A percentile compares a stretch with the other conserved stretches of the same genome.
phyloP scores from a whole-genome alignment of 2,329 filamentous ascomycete species.

The Dissoconium aciculare region DNA sequence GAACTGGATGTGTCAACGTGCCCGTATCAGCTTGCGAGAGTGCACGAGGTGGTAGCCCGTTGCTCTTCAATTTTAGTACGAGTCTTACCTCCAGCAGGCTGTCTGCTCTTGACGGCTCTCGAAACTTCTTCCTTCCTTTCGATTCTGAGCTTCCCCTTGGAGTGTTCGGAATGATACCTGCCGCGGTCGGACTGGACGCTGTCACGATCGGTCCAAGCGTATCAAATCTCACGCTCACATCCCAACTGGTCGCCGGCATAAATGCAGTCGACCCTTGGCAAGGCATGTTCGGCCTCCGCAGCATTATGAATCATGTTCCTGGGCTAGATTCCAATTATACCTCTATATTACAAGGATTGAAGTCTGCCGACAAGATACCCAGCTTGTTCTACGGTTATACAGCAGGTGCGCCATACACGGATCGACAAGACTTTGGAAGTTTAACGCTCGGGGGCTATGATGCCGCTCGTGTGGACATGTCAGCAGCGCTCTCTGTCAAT shows the following conservation, averaged over 20 bases:
- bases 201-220: no score
- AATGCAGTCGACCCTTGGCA: slow-evolving; percentile 4
- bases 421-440: slow-evolving; percentile 25
- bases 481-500: not conserved
- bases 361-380: slow-evolving; percentile 45
- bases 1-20: not conserved
- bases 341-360: slow-evolving; percentile 29
- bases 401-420: slow-evolving; percentile 52
- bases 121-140: slow-evolving; percentile 22
- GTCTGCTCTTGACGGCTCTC: slow-evolving; percentile 21
- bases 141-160: slow-evolving; percentile 37
- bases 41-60: not conserved
- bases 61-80: not conserved
- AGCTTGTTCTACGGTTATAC: slow-evolving; percentile 62
- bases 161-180: no score
- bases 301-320: slow-evolving; percentile 17
- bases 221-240: slow-evolving; percentile 2
- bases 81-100: slow-evolving; percentile 3
- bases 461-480: not conserved
- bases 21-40: not conserved
- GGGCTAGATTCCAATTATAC: slow-evolving; percentile 26
- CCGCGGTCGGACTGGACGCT: slow-evolving; percentile 45
- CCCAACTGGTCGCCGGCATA: slow-evolving; percentile 5
- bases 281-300: slow-evolving; percentile 4
- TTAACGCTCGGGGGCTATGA: slow-evolving; percentile 61